A percentile compares a stretch with the other conserved stretches of the same genome.
phyloP scores from a whole-genome alignment of 352 stramenopile genomes.

The Salisapilia sapeloensis region DNA sequence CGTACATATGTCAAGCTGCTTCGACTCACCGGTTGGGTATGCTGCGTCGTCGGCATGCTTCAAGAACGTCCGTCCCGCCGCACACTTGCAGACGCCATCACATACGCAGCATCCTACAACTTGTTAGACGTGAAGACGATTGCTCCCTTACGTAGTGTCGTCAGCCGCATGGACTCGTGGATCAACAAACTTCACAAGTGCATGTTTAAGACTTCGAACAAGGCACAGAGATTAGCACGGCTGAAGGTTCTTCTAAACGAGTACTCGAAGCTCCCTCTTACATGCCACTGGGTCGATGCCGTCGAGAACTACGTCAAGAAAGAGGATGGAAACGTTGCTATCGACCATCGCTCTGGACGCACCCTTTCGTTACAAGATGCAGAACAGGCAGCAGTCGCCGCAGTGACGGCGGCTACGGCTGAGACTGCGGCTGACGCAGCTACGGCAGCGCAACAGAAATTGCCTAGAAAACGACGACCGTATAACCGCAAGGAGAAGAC shows the following conservation, averaged over 20 bases:
- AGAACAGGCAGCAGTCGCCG: conserved; percentile 8
- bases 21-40: conserved; percentile 46
- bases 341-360: conserved; percentile 13
- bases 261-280: conserved; percentile 78
- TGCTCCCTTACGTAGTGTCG: conserved; percentile 40
- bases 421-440: conserved; percentile 3
- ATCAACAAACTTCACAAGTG: conserved; percentile 66
- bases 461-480: conserved; percentile 31
- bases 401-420: conserved; percentile 17
- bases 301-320: conserved; percentile 8
- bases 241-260: conserved; percentile 72
- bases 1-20: conserved; percentile 43
- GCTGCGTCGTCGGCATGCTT: conserved; percentile 53
- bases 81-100: conserved; percentile 32
- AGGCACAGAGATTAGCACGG: conserved; percentile 32
- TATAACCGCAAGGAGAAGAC: conserved; percentile 1
- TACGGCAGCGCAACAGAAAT: conserved; percentile 4
- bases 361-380: conserved; percentile 12
- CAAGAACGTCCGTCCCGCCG: conserved; percentile 59
- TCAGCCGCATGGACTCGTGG: conserved; percentile 63
- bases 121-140: conserved; percentile 55
- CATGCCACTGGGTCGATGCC: conserved; percentile 21
- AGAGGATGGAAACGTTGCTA: conserved; percentile 7
- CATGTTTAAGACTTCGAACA: conserved; percentile 38
- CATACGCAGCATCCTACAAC: conserved; percentile 34